phyloP scores from a whole-genome alignment of 352 stramenopile genomes.

The Globisporangium canariense region DNA sequence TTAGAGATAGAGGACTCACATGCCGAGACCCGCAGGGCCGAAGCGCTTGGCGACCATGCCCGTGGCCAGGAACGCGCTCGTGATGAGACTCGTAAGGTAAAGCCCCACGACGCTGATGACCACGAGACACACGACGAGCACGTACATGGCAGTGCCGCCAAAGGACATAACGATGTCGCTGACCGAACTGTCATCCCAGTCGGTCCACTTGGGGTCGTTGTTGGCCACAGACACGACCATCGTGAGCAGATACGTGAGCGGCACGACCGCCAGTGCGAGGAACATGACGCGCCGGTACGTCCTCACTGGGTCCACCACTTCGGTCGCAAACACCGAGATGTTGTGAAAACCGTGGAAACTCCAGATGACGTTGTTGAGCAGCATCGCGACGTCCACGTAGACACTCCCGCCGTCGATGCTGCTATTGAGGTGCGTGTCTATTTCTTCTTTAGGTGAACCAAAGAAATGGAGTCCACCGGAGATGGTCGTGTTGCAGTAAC shows the following conservation, averaged over 20 bases:
- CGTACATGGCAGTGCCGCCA: constrained; percentile 27
- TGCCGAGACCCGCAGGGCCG: constrained; percentile 36
- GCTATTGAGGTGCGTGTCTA: not conserved
- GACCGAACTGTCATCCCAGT: constrained; percentile 37
- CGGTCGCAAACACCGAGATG: constrained; percentile 45
- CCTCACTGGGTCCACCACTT: constrained; percentile 28
- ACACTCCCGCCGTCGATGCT: not conserved
- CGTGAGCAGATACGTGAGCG: constrained; percentile 45
- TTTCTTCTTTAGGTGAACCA: not conserved
- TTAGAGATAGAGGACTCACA: constrained; percentile 22
- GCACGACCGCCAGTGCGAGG: constrained; percentile 31
- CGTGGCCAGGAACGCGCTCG: constrained; percentile 49
- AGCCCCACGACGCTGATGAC: constrained; percentile 38
- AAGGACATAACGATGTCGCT: constrained; percentile 33
- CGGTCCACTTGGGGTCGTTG: constrained; percentile 39
- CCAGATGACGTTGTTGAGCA: constrained; percentile 45
- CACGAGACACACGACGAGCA: constrained; percentile 31
- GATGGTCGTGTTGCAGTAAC: constrained; percentile 18
- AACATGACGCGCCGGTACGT: constrained; percentile 47
- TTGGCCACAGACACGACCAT: constrained; percentile 32
- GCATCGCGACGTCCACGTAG: constrained; percentile 19
- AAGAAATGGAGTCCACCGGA: not conserved
- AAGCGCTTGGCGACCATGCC: constrained; percentile 55
- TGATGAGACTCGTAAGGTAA: constrained; percentile 41
- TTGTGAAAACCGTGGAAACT: constrained; percentile 59